These are phyloP conservation scores for Termitomyces sp. DNA, from an alignment of 768 basidiomycete species.

Conservation along the genomic window DNA sequence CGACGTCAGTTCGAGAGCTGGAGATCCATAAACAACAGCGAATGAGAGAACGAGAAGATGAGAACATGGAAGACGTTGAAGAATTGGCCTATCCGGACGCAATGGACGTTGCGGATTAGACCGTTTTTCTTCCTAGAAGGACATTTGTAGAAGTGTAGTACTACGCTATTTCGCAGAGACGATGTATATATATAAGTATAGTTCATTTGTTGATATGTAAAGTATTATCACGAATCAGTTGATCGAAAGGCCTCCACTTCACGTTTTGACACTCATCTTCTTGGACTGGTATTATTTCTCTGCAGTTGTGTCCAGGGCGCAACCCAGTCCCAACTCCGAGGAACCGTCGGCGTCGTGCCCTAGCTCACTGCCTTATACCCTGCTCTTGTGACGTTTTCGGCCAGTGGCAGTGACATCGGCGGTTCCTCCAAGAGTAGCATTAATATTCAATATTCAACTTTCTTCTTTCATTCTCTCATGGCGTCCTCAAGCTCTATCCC, in stretches of 20 bases:
- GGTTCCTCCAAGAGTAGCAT: constrained; percentile 38
- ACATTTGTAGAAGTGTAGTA: background rate
- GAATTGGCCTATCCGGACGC: constrained; percentile 10
- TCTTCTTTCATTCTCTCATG: constrained; percentile 24
- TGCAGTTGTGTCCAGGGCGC: constrained; percentile 11
- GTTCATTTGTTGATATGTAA: background rate
- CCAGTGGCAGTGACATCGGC: constrained; percentile 42
- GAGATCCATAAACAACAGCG: constrained; percentile 30
- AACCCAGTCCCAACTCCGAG: constrained; percentile 22
- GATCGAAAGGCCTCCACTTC: constrained; percentile 9
- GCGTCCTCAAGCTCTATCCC: constrained; percentile 26
- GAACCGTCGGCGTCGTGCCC: constrained; percentile 46
- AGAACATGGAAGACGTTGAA: constrained; percentile 11
- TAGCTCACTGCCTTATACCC: constrained; percentile 39
- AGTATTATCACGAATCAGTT: constrained; percentile 4
- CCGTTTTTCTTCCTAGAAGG: background rate
- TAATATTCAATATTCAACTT: constrained; percentile 12
- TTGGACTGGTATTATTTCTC: constrained; percentile 13
- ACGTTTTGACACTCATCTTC: constrained; percentile 9
- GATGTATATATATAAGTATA: background rate
- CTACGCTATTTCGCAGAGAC: background rate
- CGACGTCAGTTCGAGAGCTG: constrained; percentile 37
- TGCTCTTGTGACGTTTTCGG: constrained; percentile 28
- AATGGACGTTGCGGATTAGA: constrained; percentile 16
- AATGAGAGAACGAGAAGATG: constrained; percentile 21